Evolutionary conservation across 2,329 filamentous ascomycete species (phyloP).

Genomic region (Apiospora hydei): DNA sequence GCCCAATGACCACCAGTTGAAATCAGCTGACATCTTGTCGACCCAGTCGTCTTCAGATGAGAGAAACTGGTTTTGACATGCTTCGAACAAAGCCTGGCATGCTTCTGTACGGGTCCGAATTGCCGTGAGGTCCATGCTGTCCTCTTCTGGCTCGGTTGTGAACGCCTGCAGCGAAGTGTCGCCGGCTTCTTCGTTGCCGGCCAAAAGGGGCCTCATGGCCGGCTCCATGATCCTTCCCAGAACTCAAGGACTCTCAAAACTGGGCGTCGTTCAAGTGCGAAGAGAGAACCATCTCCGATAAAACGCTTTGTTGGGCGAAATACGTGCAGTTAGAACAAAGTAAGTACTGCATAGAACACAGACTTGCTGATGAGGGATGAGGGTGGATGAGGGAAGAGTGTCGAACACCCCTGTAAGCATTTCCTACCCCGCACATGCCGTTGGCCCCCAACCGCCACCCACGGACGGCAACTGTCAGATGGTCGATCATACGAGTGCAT

Average conservation of each 20-base stretch:
- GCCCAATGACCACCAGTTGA: neutral
- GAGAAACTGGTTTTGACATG: neutral
- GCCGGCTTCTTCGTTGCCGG: neutral
- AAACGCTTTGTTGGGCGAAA: no score
- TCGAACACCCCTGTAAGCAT: neutral
- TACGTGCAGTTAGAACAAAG: no score
- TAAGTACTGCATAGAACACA: no score
- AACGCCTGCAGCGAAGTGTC: neutral
- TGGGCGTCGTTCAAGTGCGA: no score
- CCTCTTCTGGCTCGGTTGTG: neutral
- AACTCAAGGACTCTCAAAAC: neutral
- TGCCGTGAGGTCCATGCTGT: no score
- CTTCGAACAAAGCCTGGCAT: neutral
- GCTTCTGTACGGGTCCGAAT: neutral
- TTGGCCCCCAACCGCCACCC: neutral
- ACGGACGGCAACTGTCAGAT: neutral
- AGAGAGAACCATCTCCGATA: no score
- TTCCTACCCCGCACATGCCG: neutral
- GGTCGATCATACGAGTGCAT: neutral
- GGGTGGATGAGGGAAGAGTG: neutral
- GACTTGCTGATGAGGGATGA: no score
- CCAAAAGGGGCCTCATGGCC: neutral
- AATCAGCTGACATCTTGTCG: neutral
- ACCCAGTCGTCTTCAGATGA: neutral
- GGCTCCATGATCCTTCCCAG: neutral